These are phyloP conservation scores for Ceratocystis variospora DNA, from an alignment of 2,329 filamentous ascomycete species.

Conservation along the genomic window DNA sequence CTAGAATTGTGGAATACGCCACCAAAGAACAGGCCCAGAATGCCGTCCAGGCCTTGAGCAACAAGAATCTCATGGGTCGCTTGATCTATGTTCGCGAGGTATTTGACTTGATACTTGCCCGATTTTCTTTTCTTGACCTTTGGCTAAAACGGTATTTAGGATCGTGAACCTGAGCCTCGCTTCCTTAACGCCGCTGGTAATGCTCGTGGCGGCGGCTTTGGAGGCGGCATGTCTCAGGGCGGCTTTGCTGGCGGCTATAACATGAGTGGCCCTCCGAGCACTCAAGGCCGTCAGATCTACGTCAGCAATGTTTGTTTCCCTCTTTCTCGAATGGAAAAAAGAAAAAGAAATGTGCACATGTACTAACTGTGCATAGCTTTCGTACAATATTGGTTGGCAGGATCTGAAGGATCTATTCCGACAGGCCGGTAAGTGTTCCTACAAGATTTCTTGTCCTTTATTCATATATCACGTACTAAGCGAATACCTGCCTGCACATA, in stretches of 20 bases:
- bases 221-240: conserved; percentile 28
- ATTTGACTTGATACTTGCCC: conserved; percentile 25
- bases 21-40: conserved; percentile 97
- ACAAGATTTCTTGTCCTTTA: neutral
- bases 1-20: conserved; percentile 99
- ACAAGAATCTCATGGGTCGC: conserved; percentile 96
- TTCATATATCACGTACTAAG: conserved; percentile 14
- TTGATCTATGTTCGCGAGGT: conserved; percentile 98
- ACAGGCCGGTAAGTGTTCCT: conserved; percentile 66
- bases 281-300: conserved; percentile 75
- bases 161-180: conserved; percentile 93
- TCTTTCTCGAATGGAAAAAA: conserved; percentile 18
- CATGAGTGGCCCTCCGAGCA: conserved; percentile 35
- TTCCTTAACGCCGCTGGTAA: conserved; percentile 60
- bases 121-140: neutral
- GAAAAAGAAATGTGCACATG: conserved; percentile 21
- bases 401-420: conserved; percentile 98
- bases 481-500: conserved; percentile 20
- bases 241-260: conserved; percentile 40
- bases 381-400: conserved; percentile 96
- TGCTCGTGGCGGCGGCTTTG: conserved; percentile 42
- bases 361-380: conserved; percentile 50
- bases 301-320: conserved; percentile 82
- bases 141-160: conserved; percentile 38
- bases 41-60: conserved; percentile 94